Conservation (phyloP, 1,284 basidiomycete genomes). For the Ustilago trichophora region DNA sequence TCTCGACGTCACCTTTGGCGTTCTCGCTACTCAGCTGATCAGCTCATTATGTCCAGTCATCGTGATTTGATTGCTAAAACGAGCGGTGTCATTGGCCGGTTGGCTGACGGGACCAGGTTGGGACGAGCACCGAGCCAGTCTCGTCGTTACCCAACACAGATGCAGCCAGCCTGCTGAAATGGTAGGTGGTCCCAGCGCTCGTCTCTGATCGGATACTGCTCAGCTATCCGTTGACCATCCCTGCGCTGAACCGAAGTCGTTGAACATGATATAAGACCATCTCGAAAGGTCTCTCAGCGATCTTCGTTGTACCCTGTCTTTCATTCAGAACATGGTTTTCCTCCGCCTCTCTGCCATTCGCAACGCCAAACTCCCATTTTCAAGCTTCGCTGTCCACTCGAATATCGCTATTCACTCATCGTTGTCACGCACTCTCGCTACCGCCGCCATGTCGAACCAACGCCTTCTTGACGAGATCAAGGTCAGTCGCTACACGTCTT, state of each 20-base stretch:
- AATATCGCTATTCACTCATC: neutral
- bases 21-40: too few relatives aligned
- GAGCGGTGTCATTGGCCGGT: conserved; percentile 9
- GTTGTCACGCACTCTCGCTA: conserved; percentile 6
- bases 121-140: too few relatives aligned
- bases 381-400: neutral
- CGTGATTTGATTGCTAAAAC: conserved; percentile 9
- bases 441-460: conserved; percentile 11
- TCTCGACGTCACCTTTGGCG: too few relatives aligned
- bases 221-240: neutral
- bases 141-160: neutral
- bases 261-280: too few relatives aligned
- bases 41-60: conserved; percentile 16
- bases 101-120: too few relatives aligned
- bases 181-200: too few relatives aligned
- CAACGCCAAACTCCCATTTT: neutral
- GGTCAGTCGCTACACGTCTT: conserved; percentile 9
- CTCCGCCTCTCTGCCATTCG: conserved; percentile 9
- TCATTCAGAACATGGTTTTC: too few relatives aligned
- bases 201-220: too few relatives aligned
- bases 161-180: too few relatives aligned
- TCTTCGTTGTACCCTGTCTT: too few relatives aligned
- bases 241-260: too few relatives aligned
- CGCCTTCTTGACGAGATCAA: conserved; percentile 29
- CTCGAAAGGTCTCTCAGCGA: too few relatives aligned